Percentiles rank a stretch among this genome's conserved stretches.
Conservation (phyloP, 257 asterid species). For the Nicotiana benthamiana region DNA sequence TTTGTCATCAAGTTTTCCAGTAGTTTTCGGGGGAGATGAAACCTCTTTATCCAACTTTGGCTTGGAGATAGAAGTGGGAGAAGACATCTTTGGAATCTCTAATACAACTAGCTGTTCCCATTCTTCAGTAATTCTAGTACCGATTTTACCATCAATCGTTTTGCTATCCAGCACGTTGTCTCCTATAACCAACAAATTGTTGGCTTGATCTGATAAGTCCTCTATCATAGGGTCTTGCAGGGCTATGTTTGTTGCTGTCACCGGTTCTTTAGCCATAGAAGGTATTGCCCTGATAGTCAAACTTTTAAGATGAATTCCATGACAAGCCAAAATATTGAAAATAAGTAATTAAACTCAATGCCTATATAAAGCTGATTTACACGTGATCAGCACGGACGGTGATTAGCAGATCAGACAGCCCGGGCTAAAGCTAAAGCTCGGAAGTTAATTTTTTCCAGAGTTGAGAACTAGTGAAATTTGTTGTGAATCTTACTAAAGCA, state of each 20-base stretch:
- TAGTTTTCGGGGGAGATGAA: slow-evolving; percentile 41
- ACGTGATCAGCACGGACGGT: neutral
- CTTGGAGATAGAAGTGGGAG: slow-evolving; percentile 37
- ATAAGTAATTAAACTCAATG: neutral
- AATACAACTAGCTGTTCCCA: slow-evolving; percentile 74
- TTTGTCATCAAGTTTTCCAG: slow-evolving; percentile 60
- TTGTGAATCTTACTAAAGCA: neutral
- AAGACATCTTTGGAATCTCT: slow-evolving; percentile 36
- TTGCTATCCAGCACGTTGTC: slow-evolving; percentile 21
- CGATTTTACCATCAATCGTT: slow-evolving; percentile 21
- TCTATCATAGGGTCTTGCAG: slow-evolving; percentile 24
- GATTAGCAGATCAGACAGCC: neutral
- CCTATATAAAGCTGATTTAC: neutral
- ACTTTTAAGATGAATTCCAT: neutral
- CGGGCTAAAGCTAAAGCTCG: neutral
- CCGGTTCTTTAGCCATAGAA: slow-evolving; percentile 36
- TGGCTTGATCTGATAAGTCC: slow-evolving; percentile 20
- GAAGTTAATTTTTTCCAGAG: neutral
- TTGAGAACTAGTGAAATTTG: neutral
- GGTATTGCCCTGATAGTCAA: slow-evolving; percentile 47
- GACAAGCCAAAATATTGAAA: neutral
- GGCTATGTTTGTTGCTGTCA: slow-evolving; percentile 22
- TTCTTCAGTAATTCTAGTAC: slow-evolving; percentile 45
- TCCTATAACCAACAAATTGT: slow-evolving; percentile 16
- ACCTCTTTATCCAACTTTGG: slow-evolving; percentile 35